phyloP scores from a whole-genome alignment of 306 rosid genomes.

The Begonia loranthoides region DNA sequence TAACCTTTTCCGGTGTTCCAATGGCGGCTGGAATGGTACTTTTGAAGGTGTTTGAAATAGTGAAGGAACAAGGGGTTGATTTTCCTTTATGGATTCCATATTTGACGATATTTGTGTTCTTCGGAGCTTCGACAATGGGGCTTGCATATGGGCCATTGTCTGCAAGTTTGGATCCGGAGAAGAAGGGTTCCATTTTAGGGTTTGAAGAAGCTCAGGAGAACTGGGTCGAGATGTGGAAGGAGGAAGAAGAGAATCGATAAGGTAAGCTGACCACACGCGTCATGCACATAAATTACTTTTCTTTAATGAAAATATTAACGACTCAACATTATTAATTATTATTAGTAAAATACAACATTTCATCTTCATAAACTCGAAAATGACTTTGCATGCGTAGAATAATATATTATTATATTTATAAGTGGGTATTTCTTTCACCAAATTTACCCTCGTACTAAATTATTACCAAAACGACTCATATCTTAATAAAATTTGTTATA shows the following conservation, averaged over 20 bases:
- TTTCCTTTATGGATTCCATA: constrained; percentile 67
- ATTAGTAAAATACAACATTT: too few relatives aligned
- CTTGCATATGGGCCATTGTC: constrained; percentile 69
- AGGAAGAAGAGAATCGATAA: constrained; percentile 28
- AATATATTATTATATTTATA: too few relatives aligned
- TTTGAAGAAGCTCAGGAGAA: constrained; percentile 42
- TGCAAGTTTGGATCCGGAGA: constrained; percentile 58
- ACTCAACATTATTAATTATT: too few relatives aligned
- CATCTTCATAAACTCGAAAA: too few relatives aligned
- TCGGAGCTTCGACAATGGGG: constrained; percentile 62
- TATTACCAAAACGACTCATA: too few relatives aligned
- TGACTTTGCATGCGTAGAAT: too few relatives aligned
- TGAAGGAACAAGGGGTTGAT: constrained; percentile 41
- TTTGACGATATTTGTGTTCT: constrained; percentile 35
- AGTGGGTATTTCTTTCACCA: too few relatives aligned
- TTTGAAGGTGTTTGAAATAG: constrained; percentile 31
- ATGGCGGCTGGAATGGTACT: constrained; percentile 50
- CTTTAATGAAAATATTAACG: neutral
- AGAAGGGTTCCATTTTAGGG: constrained; percentile 59
- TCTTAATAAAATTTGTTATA: too few relatives aligned
- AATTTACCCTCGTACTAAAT: too few relatives aligned
- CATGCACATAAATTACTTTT: neutral
- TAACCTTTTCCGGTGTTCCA: constrained; percentile 48
- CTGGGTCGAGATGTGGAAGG: constrained; percentile 85
- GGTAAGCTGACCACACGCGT: neutral